phyloP scores from a whole-genome alignment of 2,329 filamentous ascomycete genomes.

The Stromatinia cepivora region DNA sequence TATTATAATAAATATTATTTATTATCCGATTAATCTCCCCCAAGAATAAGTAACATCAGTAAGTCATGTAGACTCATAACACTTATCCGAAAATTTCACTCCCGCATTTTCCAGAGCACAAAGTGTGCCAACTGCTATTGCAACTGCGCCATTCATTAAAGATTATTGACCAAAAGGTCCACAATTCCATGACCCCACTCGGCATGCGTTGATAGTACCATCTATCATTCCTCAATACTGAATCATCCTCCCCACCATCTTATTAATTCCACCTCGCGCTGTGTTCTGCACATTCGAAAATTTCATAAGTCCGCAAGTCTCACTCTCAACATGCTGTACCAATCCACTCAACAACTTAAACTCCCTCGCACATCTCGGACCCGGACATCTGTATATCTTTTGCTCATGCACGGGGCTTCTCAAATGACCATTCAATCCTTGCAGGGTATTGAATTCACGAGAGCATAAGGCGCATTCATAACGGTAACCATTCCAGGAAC shows the following conservation, averaged over 20 bases:
- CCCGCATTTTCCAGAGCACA: background rate
- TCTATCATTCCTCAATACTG: background rate
- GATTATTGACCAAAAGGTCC: too few species aligned
- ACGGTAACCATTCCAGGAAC: conserved; percentile 47
- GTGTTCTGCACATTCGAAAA: conserved; percentile 31
- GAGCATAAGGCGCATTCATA: conserved; percentile 59
- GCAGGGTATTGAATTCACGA: conserved; percentile 43
- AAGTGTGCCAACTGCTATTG: background rate
- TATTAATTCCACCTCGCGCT: conserved; percentile 29
- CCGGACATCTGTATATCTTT: conserved; percentile 40
- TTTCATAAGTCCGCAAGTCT: conserved; percentile 35
- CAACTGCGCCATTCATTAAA: background rate
- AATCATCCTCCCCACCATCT: conserved; percentile 42
- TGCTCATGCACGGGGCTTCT: conserved; percentile 53
- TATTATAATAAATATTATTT: too few species aligned
- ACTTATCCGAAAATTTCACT: background rate
- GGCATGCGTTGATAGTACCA: background rate
- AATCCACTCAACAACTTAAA: conserved; percentile 34
- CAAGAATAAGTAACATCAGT: background rate
- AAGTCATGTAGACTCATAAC: background rate
- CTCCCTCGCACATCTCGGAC: conserved; percentile 24
- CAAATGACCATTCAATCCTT: conserved; percentile 53
- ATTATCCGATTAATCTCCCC: too few species aligned
- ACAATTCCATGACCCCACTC: background rate
- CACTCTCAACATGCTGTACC: conserved; percentile 36